Evolutionary conservation across 2,329 filamentous ascomycete genomes (phyloP).

Genomic region (Rhynchosporium secalis): DNA sequence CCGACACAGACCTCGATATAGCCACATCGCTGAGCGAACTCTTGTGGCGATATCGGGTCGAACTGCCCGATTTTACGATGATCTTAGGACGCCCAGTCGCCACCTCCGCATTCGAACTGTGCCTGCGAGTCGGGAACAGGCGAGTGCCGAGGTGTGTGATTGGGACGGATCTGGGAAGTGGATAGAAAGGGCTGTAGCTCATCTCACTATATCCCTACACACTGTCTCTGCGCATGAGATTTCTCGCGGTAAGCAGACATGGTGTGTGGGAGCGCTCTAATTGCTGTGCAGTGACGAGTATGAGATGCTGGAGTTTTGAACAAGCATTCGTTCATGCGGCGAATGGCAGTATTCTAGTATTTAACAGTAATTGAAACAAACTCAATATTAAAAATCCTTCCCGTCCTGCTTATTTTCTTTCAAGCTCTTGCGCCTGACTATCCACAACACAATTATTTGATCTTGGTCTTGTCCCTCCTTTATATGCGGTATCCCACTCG

Average conservation of each 20-base stretch:
- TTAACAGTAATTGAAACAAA: constrained; percentile 31
- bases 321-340: constrained; percentile 19
- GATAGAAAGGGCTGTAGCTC: constrained; percentile 34
- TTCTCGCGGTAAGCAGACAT: neutral
- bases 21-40: constrained; percentile 28
- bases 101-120: constrained; percentile 22
- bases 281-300: constrained; percentile 28
- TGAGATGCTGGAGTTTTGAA: constrained; percentile 32
- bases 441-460: neutral
- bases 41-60: constrained; percentile 21
- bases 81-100: constrained; percentile 18
- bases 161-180: constrained; percentile 14
- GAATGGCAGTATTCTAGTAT: constrained; percentile 25
- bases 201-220: constrained; percentile 38
- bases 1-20: constrained; percentile 23
- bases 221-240: constrained; percentile 4
- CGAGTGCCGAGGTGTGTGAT: constrained; percentile 11
- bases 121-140: constrained; percentile 29
- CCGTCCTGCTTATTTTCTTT: neutral
- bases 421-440: neutral
- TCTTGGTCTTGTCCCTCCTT: neutral
- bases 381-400: neutral
- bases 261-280: constrained; percentile 25
- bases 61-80: constrained; percentile 23
- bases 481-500: neutral